Percentiles rank a stretch among this genome's conserved stretches.
These are phyloP conservation scores for Thalassiosira hispida DNA, from an alignment of 352 stramenopile genomes.

Conservation along the genomic window DNA sequence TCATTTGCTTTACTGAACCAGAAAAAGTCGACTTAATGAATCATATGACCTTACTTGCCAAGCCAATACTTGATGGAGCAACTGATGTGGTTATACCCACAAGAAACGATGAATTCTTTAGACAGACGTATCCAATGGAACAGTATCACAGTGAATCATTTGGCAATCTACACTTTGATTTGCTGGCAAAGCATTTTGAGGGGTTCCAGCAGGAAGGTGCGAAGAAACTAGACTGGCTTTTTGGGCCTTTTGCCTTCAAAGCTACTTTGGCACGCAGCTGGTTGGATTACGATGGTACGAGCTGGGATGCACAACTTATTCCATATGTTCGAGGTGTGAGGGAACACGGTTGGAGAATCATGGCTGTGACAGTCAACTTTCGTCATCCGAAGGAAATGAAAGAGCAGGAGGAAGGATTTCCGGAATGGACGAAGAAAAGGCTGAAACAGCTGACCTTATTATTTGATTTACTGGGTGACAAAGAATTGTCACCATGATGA, in stretches of 20 bases:
- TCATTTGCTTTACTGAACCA: slow-evolving; percentile 69
- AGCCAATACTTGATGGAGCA: slow-evolving; percentile 25
- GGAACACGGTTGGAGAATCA: slow-evolving; percentile 43
- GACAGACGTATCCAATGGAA: slow-evolving; percentile 70
- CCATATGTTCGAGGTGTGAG: slow-evolving; percentile 56
- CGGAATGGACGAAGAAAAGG: slow-evolving; percentile 65
- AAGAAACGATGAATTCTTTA: slow-evolving; percentile 56
- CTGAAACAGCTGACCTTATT: slow-evolving; percentile 70
- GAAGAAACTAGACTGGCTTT: slow-evolving; percentile 66
- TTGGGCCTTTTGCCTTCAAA: slow-evolving; percentile 67
- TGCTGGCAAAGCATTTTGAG: slow-evolving; percentile 37
- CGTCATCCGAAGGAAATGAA: slow-evolving; percentile 64
- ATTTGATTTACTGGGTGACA: slow-evolving; percentile 57
- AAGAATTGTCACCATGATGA: slow-evolving; percentile 25
- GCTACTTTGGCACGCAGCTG: slow-evolving; percentile 49
- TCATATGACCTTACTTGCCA: slow-evolving; percentile 42
- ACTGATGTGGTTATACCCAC: slow-evolving; percentile 58
- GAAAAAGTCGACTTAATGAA: slow-evolving; percentile 74
- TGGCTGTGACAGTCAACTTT: slow-evolving; percentile 58
- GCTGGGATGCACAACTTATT: slow-evolving; percentile 75
- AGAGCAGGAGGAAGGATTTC: slow-evolving; percentile 62
- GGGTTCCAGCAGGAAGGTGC: slow-evolving; percentile 38
- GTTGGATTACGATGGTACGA: slow-evolving; percentile 57
- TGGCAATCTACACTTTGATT: slow-evolving; percentile 69
- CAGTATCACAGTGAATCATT: slow-evolving; percentile 78